Conservation (phyloP, 2,329 filamentous ascomycete species). For the Colletotrichum melonis region DNA sequence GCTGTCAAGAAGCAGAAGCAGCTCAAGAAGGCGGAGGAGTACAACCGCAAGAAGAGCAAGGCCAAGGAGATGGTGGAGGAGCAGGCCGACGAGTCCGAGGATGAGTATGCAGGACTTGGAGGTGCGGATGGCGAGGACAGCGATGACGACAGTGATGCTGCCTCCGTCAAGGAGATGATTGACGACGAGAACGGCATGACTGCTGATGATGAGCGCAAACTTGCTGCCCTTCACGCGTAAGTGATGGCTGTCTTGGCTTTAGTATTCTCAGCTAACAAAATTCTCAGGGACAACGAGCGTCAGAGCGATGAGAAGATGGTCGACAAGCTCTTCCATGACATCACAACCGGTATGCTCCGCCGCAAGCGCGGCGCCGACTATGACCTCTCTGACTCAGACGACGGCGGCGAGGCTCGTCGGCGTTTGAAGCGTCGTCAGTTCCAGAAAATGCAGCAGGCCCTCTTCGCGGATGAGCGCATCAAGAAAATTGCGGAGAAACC, state of each 20-base stretch:
- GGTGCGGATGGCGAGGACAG: conserved; percentile 89
- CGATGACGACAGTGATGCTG: conserved; percentile 78
- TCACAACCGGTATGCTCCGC: conserved; percentile 88
- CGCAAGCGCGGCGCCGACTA: conserved; percentile 86
- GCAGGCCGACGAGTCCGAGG: conserved; percentile 96
- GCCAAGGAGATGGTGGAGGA: conserved; percentile 91
- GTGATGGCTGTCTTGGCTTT: conserved; percentile 49
- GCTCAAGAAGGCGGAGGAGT: conserved; percentile 63
- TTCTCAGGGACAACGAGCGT: conserved; percentile 78
- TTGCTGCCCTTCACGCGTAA: conserved; percentile 91
- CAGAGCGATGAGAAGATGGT: conserved; percentile 87
- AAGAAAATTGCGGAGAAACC: conserved; percentile 91
- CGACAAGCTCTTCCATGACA: conserved; percentile 91
- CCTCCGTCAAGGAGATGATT: conserved; percentile 85
- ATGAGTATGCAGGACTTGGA: conserved; percentile 95
- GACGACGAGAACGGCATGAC: conserved; percentile 80
- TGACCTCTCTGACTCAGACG: conserved; percentile 90
- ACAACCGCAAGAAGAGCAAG: conserved; percentile 87
- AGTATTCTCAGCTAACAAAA: conserved; percentile 21
- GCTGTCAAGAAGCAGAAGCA: conserved; percentile 68
- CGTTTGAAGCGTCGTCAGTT: conserved; percentile 89
- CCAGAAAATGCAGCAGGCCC: conserved; percentile 88
- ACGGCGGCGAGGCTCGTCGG: conserved; percentile 81
- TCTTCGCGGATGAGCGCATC: conserved; percentile 89
- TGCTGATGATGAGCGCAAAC: conserved; percentile 80